phyloP scores from a whole-genome alignment of 306 rosid species.

The Spatholobus suberectus region DNA sequence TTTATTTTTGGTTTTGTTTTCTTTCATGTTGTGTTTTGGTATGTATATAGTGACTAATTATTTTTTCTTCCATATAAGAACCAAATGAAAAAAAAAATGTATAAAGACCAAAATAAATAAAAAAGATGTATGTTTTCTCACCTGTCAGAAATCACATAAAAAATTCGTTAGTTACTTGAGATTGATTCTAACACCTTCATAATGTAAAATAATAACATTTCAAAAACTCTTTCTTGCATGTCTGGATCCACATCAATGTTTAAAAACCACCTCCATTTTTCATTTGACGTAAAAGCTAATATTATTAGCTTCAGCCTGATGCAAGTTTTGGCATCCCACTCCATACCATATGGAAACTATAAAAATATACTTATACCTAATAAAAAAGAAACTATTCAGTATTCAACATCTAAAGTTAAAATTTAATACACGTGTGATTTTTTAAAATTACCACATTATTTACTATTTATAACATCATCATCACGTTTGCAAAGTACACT shows the following conservation, averaged over 20 bases:
- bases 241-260: no score
- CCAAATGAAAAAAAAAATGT: background rate
- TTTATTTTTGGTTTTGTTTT: no score
- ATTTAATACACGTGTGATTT: background rate
- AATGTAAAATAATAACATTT: background rate
- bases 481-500: background rate
- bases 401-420: background rate
- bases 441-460: background rate
- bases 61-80: background rate
- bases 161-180: background rate
- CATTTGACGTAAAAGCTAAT: no score
- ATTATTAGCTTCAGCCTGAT: no score
- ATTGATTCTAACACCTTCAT: background rate
- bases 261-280: no score
- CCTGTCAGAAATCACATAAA: background rate
- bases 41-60: no score
- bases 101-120: no score
- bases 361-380: background rate
- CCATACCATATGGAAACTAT: background rate
- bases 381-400: background rate
- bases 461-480: slow-evolving; percentile 7
- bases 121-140: background rate
- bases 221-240: no score
- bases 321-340: no score
- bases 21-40: no score